Conservation (phyloP, 164 flowering plant genomes). For the Magnolia officinalis region DNA sequence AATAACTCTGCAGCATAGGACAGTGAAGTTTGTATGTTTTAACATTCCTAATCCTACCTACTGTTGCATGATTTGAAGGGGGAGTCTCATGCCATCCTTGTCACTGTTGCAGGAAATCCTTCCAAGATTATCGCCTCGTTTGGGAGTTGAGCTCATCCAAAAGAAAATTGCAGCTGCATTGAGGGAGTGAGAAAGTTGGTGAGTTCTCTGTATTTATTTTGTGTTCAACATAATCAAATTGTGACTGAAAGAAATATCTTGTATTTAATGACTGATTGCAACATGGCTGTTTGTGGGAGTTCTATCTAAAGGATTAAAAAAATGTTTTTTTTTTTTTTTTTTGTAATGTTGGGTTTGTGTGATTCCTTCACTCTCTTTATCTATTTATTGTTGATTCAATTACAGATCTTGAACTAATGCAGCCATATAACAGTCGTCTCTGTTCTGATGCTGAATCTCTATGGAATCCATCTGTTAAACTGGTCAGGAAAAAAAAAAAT, state of each 20-base stretch:
- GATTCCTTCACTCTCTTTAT: too few relatives aligned
- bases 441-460: too few relatives aligned
- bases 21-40: too few relatives aligned
- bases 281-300: not conserved
- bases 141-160: slow-evolving; percentile 72
- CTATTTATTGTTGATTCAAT: too few relatives aligned
- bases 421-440: too few relatives aligned
- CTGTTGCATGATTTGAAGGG: not conserved
- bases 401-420: too few relatives aligned
- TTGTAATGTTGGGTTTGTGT: not conserved
- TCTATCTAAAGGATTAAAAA: not conserved
- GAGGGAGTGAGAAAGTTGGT: slow-evolving; percentile 20
- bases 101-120: slow-evolving; percentile 53
- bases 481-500: too few relatives aligned
- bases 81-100: not conserved
- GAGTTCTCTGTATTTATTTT: not conserved
- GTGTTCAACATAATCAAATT: not conserved
- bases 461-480: too few relatives aligned
- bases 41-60: too few relatives aligned
- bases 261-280: not conserved
- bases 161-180: slow-evolving; percentile 79
- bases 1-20: too few relatives aligned
- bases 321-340: not conserved
- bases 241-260: not conserved
- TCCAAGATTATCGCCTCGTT: slow-evolving; percentile 85